These are phyloP conservation scores for Rhipidocladum racemiflorum DNA, from an alignment of 176 grass and related monocot species.

Conservation along the genomic window DNA sequence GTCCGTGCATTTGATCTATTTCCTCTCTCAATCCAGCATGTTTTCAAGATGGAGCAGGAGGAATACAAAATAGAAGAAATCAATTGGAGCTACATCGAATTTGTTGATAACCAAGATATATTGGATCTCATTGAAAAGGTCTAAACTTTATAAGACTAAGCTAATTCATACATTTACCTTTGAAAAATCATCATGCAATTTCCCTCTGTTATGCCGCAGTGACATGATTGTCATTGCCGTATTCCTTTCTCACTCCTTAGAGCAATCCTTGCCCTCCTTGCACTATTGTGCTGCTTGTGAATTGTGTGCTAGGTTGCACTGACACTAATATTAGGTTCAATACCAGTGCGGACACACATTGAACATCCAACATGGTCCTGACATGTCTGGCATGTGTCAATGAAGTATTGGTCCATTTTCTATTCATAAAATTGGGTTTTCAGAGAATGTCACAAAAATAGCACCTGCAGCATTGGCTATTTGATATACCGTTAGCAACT, in stretches of 20 bases:
- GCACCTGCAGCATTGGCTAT: no score
- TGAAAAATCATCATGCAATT: background rate
- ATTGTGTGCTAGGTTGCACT: background rate
- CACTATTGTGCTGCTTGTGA: background rate
- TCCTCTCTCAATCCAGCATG: slow-evolving; percentile 58
- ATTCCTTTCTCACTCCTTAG: background rate
- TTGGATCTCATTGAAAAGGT: slow-evolving; percentile 97
- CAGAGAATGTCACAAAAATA: background rate
- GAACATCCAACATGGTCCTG: slow-evolving; percentile 1
- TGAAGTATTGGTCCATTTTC: background rate
- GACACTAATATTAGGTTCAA: background rate
- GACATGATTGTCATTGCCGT: background rate
- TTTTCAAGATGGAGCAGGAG: slow-evolving; percentile 97
- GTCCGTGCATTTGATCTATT: slow-evolving; percentile 24
- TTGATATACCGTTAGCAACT: background rate
- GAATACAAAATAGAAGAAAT: slow-evolving; percentile 88
- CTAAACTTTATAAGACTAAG: slow-evolving; percentile 3
- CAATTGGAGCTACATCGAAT: slow-evolving; percentile 91
- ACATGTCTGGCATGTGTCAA: background rate
- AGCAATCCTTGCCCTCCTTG: background rate
- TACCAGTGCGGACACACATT: background rate
- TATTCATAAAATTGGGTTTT: background rate
- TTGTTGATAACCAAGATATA: slow-evolving; percentile 90
- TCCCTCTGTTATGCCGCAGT: background rate
- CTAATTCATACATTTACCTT: background rate